Conservation (phyloP, 805 yeast species). For the Starmerella scarabaei region DNA sequence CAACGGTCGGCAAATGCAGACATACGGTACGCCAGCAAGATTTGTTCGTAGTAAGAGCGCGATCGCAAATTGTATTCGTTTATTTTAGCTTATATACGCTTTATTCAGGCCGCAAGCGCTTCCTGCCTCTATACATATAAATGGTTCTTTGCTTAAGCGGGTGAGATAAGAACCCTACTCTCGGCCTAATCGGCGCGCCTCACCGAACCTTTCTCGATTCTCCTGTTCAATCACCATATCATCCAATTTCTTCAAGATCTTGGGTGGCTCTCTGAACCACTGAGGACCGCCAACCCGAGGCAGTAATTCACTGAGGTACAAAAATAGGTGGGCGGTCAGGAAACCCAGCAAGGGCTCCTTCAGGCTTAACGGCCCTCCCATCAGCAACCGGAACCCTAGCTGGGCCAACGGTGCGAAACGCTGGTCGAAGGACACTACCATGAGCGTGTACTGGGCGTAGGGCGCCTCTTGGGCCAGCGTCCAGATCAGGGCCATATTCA, state of each 20-base stretch:
- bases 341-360: slow-evolving; percentile 24
- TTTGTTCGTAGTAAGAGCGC: too few species aligned
- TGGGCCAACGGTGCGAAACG: slow-evolving; percentile 26
- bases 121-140: too few species aligned
- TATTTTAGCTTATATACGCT: too few species aligned
- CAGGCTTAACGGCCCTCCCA: slow-evolving; percentile 23
- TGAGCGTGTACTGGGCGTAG: slow-evolving; percentile 21
- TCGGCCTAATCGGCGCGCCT: slow-evolving; percentile 23
- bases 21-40: too few species aligned
- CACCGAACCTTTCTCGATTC: slow-evolving; percentile 15
- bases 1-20: too few species aligned
- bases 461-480: slow-evolving; percentile 30
- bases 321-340: slow-evolving; percentile 26
- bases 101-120: too few species aligned
- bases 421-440: slow-evolving; percentile 25
- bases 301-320: slow-evolving; percentile 24
- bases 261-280: slow-evolving; percentile 8
- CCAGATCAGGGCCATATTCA: slow-evolving; percentile 27
- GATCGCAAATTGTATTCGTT: too few species aligned
- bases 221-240: not conserved
- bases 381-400: slow-evolving; percentile 20
- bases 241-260: slow-evolving; percentile 6
- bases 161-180: slow-evolving; percentile 1
- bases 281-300: slow-evolving; percentile 24
- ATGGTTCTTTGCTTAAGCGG: not conserved